Conservation (phyloP, 768 basidiomycete genomes). For the Leucosporidium creatinivorum region DNA sequence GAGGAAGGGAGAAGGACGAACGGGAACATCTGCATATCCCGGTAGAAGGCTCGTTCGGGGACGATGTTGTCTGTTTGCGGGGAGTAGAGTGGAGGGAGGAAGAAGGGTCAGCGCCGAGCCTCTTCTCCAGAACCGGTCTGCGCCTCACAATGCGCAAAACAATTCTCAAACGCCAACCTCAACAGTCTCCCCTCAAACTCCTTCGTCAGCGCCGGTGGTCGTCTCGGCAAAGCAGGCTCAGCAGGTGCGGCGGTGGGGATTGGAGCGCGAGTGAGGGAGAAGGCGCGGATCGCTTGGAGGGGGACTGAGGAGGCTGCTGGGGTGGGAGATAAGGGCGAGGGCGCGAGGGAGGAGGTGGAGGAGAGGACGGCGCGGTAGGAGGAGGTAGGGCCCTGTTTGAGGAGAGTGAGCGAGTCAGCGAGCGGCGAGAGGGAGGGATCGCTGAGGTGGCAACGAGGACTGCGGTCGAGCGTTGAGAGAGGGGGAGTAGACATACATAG, state of each 20-base stretch:
- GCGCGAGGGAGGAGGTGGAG: slow-evolving; percentile 6
- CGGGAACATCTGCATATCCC: neutral
- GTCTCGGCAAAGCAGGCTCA: slow-evolving; percentile 5
- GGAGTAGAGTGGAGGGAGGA: too few species aligned
- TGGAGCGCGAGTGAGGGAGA: slow-evolving; percentile 11
- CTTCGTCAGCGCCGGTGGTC: slow-evolving; percentile 16
- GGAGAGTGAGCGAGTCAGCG: slow-evolving; percentile 11
- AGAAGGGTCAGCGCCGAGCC: too few species aligned
- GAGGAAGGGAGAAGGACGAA: slow-evolving; percentile 8
- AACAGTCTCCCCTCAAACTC: slow-evolving; percentile 20
- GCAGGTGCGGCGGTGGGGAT: slow-evolving; percentile 1
- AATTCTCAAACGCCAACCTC: slow-evolving; percentile 23
- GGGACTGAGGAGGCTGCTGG: neutral
- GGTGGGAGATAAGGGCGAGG: slow-evolving; percentile 8
- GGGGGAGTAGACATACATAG: neutral
- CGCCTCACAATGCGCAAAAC: slow-evolving; percentile 19
- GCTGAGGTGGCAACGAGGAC: too few species aligned
- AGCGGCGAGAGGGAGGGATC: too few species aligned
- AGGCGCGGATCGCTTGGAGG: neutral
- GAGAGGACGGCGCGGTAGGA: slow-evolving; percentile 28
- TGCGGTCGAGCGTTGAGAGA: too few species aligned
- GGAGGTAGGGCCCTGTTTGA: slow-evolving; percentile 12
- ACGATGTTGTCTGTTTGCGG: neutral
- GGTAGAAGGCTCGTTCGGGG: slow-evolving; percentile 7
- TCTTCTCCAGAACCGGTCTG: too few species aligned